Conservation (phyloP, 2,329 filamentous ascomycete species). For the Pestalotiopsis sp. region DNA sequence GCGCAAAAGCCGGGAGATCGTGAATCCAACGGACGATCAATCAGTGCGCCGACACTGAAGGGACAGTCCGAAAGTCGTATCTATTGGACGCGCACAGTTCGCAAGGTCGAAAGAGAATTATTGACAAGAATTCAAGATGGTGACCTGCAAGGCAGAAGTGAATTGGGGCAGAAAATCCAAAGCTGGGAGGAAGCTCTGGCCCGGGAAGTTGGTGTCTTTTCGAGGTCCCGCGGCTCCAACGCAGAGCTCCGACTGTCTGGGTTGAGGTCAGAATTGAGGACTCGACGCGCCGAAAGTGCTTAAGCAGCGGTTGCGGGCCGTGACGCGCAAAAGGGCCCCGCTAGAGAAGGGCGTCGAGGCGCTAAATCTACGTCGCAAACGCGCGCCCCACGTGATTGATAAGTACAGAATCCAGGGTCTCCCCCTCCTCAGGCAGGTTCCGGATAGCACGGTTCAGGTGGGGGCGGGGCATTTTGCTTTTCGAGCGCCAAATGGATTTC, state of each 20-base stretch:
- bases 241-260: not conserved
- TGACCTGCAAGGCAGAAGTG: not conserved
- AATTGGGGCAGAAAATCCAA: not conserved
- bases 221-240: not conserved
- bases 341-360: not conserved
- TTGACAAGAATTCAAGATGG: not conserved
- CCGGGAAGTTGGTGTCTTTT: not conserved
- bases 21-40: not conserved
- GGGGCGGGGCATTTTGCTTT: slow-evolving; percentile 1
- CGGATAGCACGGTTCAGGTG: not conserved
- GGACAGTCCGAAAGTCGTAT: not conserved
- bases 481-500: not conserved
- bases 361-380: not conserved
- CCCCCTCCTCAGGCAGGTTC: not conserved
- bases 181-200: not conserved
- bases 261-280: not conserved
- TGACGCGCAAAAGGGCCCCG: not conserved
- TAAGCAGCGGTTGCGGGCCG: not conserved
- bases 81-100: not conserved
- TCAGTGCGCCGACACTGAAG: not conserved
- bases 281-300: not conserved
- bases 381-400: slow-evolving; percentile 2
- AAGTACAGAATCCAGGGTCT: not conserved
- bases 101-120: not conserved
- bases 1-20: not conserved